A percentile compares a stretch with the other conserved stretches of the same genome.
Conservation (phyloP, 306 rosid genomes). For the Heteromeles arbutifolia region DNA sequence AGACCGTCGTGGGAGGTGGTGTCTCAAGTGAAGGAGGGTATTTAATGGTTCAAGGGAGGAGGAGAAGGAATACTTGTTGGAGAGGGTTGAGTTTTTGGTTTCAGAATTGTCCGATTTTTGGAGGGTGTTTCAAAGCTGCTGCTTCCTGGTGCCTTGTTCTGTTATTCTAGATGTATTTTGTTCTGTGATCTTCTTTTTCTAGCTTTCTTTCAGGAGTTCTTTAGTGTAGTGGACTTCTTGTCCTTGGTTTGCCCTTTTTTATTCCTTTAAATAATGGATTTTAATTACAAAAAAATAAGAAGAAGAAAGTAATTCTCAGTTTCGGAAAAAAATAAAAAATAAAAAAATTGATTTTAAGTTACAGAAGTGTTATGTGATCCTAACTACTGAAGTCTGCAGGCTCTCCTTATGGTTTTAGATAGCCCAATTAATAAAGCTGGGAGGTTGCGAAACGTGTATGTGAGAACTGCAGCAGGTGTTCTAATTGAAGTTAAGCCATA, state of each 20-base stretch:
- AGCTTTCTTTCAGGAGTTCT: not conserved
- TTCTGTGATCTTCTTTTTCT: not conserved
- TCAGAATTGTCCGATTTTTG: not conserved
- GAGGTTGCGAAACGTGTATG: conserved; percentile 65
- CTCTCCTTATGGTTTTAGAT: conserved; percentile 69
- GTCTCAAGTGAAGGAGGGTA: not conserved
- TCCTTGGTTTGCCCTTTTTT: not conserved
- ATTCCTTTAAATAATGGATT: not conserved
- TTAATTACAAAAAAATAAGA: too few relatives aligned
- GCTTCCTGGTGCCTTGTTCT: not conserved
- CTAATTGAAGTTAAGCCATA: conserved; percentile 75
- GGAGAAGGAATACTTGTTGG: not conserved
- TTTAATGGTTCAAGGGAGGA: not conserved
- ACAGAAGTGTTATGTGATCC: not conserved
- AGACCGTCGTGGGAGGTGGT: not conserved
- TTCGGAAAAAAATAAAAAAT: too few relatives aligned
- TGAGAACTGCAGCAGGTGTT: conserved; percentile 69
- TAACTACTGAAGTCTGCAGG: conserved; percentile 32
- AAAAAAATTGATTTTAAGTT: not conserved
- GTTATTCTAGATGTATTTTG: not conserved
- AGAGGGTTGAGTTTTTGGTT: not conserved
- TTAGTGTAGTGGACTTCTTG: not conserved
- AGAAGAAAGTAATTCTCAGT: too few relatives aligned
- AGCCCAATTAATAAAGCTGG: conserved; percentile 83
- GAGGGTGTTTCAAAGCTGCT: not conserved